A percentile compares a stretch with the other conserved stretches of the same genome.
Conservation (phyloP, 352 stramenopile species). For the Pythium rishiriense region DNA sequence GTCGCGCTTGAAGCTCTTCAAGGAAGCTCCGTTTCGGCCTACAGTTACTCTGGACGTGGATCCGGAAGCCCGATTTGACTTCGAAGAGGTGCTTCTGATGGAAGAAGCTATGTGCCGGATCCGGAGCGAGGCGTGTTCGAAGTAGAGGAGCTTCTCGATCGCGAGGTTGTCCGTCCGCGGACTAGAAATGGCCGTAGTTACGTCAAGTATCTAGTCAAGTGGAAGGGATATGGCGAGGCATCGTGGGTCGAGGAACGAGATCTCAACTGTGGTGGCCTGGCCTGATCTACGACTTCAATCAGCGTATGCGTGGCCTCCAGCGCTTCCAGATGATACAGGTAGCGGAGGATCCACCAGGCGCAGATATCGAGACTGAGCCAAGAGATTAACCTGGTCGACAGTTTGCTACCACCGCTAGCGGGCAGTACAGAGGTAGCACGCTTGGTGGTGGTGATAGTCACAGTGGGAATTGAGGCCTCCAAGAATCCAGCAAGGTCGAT, state of each 20-base stretch:
- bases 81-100: slow-evolving; percentile 22
- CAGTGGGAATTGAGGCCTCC: too few relatives aligned
- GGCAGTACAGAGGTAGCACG: too few relatives aligned
- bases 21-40: background rate
- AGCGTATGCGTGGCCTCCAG: background rate
- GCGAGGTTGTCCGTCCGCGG: background rate
- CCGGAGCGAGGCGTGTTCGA: slow-evolving; percentile 10
- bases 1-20: slow-evolving; percentile 14
- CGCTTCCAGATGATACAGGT: background rate
- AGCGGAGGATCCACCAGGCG: background rate
- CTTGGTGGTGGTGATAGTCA: too few relatives aligned
- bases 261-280: slow-evolving; percentile 2
- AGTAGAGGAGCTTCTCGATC: slow-evolving; percentile 12
- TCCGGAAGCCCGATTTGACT: slow-evolving; percentile 12
- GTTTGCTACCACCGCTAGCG: too few relatives aligned
- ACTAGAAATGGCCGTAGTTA: background rate
- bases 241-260: slow-evolving; percentile 1
- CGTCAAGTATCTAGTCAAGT: slow-evolving; percentile 3
- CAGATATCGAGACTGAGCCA: background rate
- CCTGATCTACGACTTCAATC: background rate
- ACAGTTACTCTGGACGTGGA: slow-evolving; percentile 8
- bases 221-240: slow-evolving; percentile 5
- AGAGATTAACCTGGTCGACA: background rate
- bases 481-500: too few relatives aligned
- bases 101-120: slow-evolving; percentile 20